phyloP scores from a whole-genome alignment of 208 protist genomes.

The Leishmania mexicana region DNA sequence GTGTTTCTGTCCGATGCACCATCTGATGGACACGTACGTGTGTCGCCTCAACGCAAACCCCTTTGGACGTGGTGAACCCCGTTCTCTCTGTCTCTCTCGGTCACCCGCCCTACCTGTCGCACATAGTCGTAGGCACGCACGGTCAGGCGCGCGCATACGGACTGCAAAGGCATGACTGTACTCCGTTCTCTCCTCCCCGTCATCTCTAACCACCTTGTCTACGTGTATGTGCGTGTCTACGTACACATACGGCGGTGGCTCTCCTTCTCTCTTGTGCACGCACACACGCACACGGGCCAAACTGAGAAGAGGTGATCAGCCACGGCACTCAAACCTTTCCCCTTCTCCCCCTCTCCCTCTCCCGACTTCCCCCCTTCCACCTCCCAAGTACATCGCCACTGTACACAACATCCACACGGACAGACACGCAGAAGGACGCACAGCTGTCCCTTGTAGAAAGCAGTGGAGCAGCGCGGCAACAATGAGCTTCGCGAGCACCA shows the following conservation, averaged over 20 bases:
- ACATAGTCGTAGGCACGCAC: neutral
- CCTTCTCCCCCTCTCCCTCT: neutral
- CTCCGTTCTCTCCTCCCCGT: neutral
- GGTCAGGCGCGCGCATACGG: neutral
- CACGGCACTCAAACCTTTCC: neutral
- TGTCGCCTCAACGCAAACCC: neutral
- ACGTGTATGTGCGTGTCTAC: neutral
- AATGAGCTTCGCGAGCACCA: neutral
- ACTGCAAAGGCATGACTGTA: neutral
- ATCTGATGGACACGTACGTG: neutral
- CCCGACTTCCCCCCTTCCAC: neutral
- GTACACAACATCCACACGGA: neutral
- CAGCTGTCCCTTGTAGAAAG: neutral
- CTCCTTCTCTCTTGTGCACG: neutral
- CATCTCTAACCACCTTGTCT: neutral
- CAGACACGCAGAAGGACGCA: slow-evolving; percentile 7
- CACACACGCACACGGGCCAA: neutral
- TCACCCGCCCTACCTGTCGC: too few species aligned
- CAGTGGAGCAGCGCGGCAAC: neutral
- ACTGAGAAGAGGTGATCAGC: neutral
- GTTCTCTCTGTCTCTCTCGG: neutral
- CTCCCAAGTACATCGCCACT: neutral
- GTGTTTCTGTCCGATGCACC: neutral
- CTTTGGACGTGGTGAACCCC: neutral
- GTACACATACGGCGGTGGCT: neutral